Conservation (phyloP, 2,329 filamentous ascomycete genomes). For the Trichoderma simmonsii region DNA sequence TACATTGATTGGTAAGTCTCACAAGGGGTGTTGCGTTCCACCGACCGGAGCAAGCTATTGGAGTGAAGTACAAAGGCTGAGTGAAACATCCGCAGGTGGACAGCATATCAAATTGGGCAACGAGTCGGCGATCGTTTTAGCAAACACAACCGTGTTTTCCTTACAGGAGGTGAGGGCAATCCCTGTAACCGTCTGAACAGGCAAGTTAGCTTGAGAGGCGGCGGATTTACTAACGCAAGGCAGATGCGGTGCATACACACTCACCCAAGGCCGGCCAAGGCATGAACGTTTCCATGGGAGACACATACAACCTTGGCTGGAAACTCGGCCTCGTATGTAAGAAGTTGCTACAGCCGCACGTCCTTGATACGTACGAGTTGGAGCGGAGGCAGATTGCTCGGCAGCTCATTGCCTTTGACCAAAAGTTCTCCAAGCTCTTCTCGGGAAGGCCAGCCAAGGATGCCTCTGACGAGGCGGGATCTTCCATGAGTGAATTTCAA, state of each 20-base stretch:
- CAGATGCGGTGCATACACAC: slow-evolving; percentile 54
- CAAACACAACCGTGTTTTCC: slow-evolving; percentile 58
- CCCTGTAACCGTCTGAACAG: slow-evolving; percentile 41
- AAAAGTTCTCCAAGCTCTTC: slow-evolving; percentile 55
- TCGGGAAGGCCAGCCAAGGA: slow-evolving; percentile 56
- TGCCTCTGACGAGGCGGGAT: slow-evolving; percentile 56
- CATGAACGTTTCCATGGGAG: slow-evolving; percentile 71
- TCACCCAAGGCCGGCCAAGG: slow-evolving; percentile 65
- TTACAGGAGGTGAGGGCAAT: slow-evolving; percentile 55
- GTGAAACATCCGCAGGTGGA: slow-evolving; percentile 23
- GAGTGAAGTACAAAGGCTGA: background rate
- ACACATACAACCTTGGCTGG: slow-evolving; percentile 54
- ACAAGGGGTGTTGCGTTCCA: background rate
- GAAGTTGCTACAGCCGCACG: slow-evolving; percentile 38
- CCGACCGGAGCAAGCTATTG: background rate
- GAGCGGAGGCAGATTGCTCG: slow-evolving; percentile 59
- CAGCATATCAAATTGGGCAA: slow-evolving; percentile 60
- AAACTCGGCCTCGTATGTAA: slow-evolving; percentile 49
- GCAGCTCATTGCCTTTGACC: slow-evolving; percentile 63
- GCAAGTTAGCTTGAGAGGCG: no score
- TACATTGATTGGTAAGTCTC: slow-evolving; percentile 59
- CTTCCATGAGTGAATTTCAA: slow-evolving; percentile 62
- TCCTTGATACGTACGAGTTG: slow-evolving; percentile 49
- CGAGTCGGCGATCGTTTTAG: slow-evolving; percentile 58
- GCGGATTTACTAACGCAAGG: slow-evolving; percentile 10